Conservation (phyloP, 148 eudicot genomes). For the Cornus kousa region DNA sequence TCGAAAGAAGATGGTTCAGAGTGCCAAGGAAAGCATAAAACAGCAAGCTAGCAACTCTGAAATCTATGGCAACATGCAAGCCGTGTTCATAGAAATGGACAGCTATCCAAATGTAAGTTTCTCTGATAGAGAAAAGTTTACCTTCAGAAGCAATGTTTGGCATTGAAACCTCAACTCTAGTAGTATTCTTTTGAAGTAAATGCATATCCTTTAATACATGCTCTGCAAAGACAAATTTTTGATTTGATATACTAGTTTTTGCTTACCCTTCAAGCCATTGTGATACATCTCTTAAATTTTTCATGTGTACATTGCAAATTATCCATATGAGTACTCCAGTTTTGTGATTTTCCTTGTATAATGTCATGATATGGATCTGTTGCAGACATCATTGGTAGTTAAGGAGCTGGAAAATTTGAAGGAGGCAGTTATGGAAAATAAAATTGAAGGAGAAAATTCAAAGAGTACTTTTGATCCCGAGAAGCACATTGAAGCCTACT, state of each 20-base stretch:
- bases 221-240: too few relatives aligned
- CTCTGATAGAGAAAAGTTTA: background rate
- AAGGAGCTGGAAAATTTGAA: slow-evolving; percentile 47
- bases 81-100: slow-evolving; percentile 58
- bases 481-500: slow-evolving; percentile 49
- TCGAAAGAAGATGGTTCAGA: slow-evolving; percentile 61
- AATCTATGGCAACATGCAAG: slow-evolving; percentile 72
- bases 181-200: too few relatives aligned
- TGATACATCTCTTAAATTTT: too few relatives aligned
- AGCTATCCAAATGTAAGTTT: slow-evolving; percentile 41
- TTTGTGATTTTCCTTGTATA: background rate
- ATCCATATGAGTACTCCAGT: too few relatives aligned
- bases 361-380: background rate
- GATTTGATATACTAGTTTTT: too few relatives aligned
- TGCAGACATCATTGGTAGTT: slow-evolving; percentile 29
- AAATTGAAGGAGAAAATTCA: slow-evolving; percentile 14
- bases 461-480: slow-evolving; percentile 23
- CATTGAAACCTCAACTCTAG: too few relatives aligned
- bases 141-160: too few relatives aligned
- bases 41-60: slow-evolving; percentile 53
- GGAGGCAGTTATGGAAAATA: slow-evolving; percentile 38
- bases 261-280: too few relatives aligned
- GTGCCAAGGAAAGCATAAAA: slow-evolving; percentile 65
- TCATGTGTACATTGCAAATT: too few relatives aligned
- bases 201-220: too few relatives aligned